Evolutionary conservation across 2,329 filamentous ascomycete genomes (phyloP).

Genomic region (Raffaelea arxii): DNA sequence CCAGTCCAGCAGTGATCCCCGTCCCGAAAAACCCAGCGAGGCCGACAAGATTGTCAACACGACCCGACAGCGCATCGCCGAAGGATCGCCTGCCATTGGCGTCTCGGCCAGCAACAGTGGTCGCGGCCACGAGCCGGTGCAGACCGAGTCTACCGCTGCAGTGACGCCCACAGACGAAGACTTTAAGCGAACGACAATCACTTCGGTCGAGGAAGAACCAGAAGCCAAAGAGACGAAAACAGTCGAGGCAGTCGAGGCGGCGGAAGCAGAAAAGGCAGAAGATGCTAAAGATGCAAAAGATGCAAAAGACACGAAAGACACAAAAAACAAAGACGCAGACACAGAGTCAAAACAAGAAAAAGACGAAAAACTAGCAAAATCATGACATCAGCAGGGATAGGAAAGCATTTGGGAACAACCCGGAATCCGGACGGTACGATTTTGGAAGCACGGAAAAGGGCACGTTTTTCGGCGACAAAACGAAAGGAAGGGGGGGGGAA

Average conservation of each 20-base stretch:
- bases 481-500: neutral
- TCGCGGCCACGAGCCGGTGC: conserved; percentile 39
- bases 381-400: conserved; percentile 7
- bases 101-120: conserved; percentile 55
- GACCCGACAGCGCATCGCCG: conserved; percentile 49
- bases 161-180: conserved; percentile 18
- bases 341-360: too few species aligned
- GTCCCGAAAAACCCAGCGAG: conserved; percentile 46
- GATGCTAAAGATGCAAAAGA: too few species aligned
- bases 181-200: conserved; percentile 44
- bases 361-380: too few species aligned
- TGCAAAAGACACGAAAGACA: too few species aligned
- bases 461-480: too few species aligned
- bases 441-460: too few species aligned
- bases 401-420: too few species aligned
- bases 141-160: neutral
- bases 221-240: conserved; percentile 16
- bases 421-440: too few species aligned
- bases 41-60: conserved; percentile 51
- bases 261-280: conserved; percentile 9
- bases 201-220: conserved; percentile 42
- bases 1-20: too few species aligned
- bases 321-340: too few species aligned
- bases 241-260: conserved; percentile 6
- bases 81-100: conserved; percentile 40